A percentile compares a stretch with the other conserved stretches of the same genome.
Evolutionary conservation across 1,284 basidiomycete species (phyloP).

Genomic region (Porogramme epimiltina): DNA sequence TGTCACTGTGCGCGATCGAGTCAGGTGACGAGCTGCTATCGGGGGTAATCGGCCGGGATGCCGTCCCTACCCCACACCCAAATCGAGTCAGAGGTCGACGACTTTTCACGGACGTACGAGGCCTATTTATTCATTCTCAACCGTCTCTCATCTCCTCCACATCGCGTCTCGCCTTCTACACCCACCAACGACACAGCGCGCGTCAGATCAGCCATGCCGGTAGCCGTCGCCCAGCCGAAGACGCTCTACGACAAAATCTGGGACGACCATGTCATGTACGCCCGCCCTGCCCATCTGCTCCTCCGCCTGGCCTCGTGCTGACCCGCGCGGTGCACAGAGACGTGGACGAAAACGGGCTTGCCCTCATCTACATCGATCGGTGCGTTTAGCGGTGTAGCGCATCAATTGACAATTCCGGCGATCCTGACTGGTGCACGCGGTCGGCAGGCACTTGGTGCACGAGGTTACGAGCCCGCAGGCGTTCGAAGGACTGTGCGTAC

Average conservation of each 20-base stretch:
- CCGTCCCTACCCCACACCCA: constrained; percentile 11
- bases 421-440: constrained; percentile 4
- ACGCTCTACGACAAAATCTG: constrained; percentile 97
- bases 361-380: constrained; percentile 93
- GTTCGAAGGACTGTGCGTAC: constrained; percentile 86
- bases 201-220: constrained; percentile 49
- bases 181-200: background rate
- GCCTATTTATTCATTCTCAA: constrained; percentile 10
- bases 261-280: constrained; percentile 92
- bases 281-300: constrained; percentile 12
- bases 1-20: too few relatives aligned
- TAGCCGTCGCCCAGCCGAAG: constrained; percentile 59
- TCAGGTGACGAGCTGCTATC: constrained; percentile 9
- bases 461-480: constrained; percentile 97
- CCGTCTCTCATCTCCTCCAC: background rate
- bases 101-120: background rate
- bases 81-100: constrained; percentile 18
- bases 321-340: constrained; percentile 46
- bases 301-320: background rate
- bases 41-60: constrained; percentile 19
- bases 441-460: constrained; percentile 84
- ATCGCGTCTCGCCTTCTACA: background rate
- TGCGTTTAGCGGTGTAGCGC: constrained; percentile 34
- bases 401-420: constrained; percentile 3
- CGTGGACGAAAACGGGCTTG: constrained; percentile 79